phyloP scores from a whole-genome alignment of 1,284 basidiomycete species.

The Cryptococcus sp. region DNA sequence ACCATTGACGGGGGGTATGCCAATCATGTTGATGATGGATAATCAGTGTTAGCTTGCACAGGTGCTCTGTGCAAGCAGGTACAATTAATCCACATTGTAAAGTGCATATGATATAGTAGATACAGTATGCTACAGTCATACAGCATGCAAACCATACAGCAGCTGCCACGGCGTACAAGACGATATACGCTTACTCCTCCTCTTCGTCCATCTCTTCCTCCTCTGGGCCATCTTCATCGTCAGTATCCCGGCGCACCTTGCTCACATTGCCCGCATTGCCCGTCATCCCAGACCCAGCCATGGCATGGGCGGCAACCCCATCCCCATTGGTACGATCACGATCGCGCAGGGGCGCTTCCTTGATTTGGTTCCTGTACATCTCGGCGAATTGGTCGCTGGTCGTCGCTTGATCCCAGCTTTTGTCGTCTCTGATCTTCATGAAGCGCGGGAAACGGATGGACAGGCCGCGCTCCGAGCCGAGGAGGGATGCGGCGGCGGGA shows the following conservation, averaged over 20 bases:
- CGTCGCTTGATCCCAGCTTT: conserved; percentile 59
- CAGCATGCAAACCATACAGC: not conserved
- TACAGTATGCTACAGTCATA: conserved; percentile 1
- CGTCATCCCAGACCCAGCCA: not conserved
- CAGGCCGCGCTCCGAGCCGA: conserved; percentile 69
- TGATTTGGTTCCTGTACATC: conserved; percentile 66
- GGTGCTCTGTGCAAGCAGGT: too few relatives aligned
- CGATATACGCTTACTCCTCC: conserved; percentile 4
- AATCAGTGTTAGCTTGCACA: too few relatives aligned
- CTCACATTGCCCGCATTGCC: conserved; percentile 22
- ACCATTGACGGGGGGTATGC: too few relatives aligned
- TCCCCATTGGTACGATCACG: conserved; percentile 1
- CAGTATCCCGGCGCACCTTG: conserved; percentile 35
- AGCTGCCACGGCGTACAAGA: too few relatives aligned
- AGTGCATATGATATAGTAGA: conserved; percentile 1
- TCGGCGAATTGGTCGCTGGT: conserved; percentile 62
- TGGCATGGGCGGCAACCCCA: not conserved
- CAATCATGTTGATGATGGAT: too few relatives aligned
- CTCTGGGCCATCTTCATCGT: conserved; percentile 20
- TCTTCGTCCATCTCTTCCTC: conserved; percentile 37
- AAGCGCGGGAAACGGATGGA: conserved; percentile 62
- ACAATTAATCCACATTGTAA: too few relatives aligned
- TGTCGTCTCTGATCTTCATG: conserved; percentile 60
- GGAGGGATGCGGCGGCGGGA: conserved; percentile 71
- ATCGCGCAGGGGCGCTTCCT: conserved; percentile 27